These are phyloP conservation scores for Aegilops umbellulata DNA, from an alignment of 176 grass and related monocot genomes.

Conservation along the genomic window DNA sequence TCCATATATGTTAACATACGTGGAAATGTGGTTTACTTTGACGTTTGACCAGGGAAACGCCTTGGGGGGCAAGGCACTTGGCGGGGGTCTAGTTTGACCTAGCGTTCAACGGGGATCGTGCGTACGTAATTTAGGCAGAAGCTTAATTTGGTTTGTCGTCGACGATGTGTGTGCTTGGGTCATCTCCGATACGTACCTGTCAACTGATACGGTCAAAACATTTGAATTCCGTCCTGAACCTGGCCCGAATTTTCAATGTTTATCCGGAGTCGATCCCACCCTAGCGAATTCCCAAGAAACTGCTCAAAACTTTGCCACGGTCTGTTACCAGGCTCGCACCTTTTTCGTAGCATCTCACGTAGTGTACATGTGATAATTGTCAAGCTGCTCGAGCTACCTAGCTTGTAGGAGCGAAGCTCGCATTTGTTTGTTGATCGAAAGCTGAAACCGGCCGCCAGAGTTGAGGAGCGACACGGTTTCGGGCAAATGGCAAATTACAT, in stretches of 20 bases:
- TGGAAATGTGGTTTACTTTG: background rate
- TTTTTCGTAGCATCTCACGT: constrained; percentile 19
- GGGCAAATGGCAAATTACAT: no score
- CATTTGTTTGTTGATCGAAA: background rate
- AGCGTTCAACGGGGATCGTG: background rate
- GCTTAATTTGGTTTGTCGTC: background rate
- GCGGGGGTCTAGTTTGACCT: background rate
- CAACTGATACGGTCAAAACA: background rate
- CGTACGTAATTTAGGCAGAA: background rate
- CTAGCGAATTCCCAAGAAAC: constrained; percentile 33
- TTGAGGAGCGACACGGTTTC: background rate
- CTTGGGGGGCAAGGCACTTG: background rate
- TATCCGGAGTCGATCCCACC: constrained; percentile 1
- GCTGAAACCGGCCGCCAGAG: background rate
- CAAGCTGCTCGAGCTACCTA: background rate
- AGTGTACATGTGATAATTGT: no score
- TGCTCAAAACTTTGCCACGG: background rate
- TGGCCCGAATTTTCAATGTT: background rate
- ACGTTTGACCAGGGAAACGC: background rate
- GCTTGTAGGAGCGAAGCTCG: background rate
- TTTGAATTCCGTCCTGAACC: background rate
- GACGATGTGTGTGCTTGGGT: background rate
- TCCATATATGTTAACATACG: background rate
- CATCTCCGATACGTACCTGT: background rate
- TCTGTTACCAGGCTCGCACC: background rate